Conservation (phyloP, 108 stramenopile genomes). For the Skeletonema grethae region DNA sequence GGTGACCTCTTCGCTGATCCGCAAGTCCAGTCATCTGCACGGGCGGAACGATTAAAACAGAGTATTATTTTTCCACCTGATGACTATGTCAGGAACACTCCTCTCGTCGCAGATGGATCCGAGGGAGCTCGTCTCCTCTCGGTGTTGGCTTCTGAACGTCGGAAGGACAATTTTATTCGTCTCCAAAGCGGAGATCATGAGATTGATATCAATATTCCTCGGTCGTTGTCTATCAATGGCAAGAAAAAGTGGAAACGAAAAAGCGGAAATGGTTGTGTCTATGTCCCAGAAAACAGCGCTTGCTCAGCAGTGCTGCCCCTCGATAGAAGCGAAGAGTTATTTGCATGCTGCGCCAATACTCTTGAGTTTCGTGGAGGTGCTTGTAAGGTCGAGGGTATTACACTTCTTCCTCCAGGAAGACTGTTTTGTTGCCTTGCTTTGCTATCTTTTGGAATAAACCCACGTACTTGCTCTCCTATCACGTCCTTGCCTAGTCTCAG, state of each 20-base stretch:
- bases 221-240: slow-evolving; percentile 26
- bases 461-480: slow-evolving; percentile 10
- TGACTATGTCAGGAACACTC: slow-evolving; percentile 7
- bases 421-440: slow-evolving; percentile 58
- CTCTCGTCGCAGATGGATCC: slow-evolving; percentile 66
- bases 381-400: slow-evolving; percentile 62
- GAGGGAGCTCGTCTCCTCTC: slow-evolving; percentile 74
- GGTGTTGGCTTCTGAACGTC: slow-evolving; percentile 66
- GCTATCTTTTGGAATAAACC: slow-evolving; percentile 60
- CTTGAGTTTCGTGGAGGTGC: slow-evolving; percentile 68
- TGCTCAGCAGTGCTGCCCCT: slow-evolving; percentile 38
- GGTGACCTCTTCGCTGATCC: slow-evolving; percentile 53
- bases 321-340: slow-evolving; percentile 20
- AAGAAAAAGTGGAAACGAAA: slow-evolving; percentile 38
- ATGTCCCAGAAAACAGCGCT: slow-evolving; percentile 42
- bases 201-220: slow-evolving; percentile 35
- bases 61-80: slow-evolving; percentile 11
- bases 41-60: slow-evolving; percentile 12
- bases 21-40: slow-evolving; percentile 8
- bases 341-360: slow-evolving; percentile 60
- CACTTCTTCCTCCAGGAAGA: slow-evolving; percentile 66
- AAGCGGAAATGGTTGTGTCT: slow-evolving; percentile 22
- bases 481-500: not conserved
- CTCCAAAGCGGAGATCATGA: slow-evolving; percentile 23
- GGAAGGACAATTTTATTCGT: slow-evolving; percentile 49